Percentiles rank a stretch among this genome's conserved stretches.
Evolutionary conservation across 371 early-diverging fungal species (phyloP).

Genomic region (Caulochytrium protostelioides): DNA sequence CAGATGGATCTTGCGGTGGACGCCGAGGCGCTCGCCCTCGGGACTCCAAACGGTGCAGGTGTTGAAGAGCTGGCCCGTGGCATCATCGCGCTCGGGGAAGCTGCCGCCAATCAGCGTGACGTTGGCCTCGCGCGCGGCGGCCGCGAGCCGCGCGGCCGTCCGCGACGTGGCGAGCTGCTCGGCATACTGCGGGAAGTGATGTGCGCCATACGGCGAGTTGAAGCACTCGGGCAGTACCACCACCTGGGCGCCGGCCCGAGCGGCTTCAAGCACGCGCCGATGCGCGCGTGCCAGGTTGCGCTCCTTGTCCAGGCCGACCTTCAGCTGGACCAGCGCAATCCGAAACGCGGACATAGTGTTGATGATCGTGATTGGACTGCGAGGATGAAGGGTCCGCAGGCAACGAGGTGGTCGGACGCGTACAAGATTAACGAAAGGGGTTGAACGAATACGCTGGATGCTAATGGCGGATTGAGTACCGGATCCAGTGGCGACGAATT

Average conservation of each 20-base stretch:
- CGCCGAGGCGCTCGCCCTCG: conserved; percentile 25
- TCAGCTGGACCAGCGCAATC: conserved; percentile 58
- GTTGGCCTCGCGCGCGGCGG: conserved; percentile 60
- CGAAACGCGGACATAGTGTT: too few species aligned
- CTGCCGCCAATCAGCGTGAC: conserved; percentile 67
- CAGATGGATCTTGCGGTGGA: conserved; percentile 49
- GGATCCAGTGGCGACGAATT: too few species aligned
- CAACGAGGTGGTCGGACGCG: too few species aligned
- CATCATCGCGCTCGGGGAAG: conserved; percentile 55
- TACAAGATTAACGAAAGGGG: too few species aligned
- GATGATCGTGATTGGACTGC: too few species aligned
- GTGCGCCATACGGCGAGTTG: conserved; percentile 70
- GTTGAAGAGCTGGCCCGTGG: conserved; percentile 49
- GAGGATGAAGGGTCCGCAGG: too few species aligned
- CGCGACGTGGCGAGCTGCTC: conserved; percentile 42
- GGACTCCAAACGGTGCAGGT: conserved; percentile 75
- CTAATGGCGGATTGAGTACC: too few species aligned
- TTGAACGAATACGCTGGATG: too few species aligned
- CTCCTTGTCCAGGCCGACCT: conserved; percentile 44
- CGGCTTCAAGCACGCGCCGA: conserved; percentile 54
- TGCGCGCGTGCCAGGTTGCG: conserved; percentile 57
- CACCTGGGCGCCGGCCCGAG: conserved; percentile 48
- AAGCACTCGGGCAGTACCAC: conserved; percentile 94
- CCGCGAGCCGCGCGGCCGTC: conserved; percentile 39
- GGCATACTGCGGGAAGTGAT: conserved; percentile 44